Conservation (phyloP, 257 asterid species). For the Solanum virginianum region DNA sequence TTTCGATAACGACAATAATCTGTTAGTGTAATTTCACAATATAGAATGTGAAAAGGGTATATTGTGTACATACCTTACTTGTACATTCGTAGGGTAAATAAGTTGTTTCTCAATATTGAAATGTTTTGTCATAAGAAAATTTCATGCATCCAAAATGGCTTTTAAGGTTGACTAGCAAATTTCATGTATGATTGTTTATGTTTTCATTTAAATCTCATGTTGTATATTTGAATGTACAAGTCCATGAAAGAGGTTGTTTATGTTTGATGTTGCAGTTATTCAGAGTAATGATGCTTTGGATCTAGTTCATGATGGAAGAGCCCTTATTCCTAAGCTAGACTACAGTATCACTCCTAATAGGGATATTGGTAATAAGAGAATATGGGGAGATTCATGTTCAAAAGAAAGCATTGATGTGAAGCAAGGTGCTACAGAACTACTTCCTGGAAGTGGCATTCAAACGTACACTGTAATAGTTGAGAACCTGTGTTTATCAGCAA, state of each 20-base stretch:
- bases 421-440: constrained; percentile 36
- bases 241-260: background rate
- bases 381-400: constrained; percentile 19
- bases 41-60: background rate
- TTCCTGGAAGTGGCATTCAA: constrained; percentile 53
- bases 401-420: constrained; percentile 23
- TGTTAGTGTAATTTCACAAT: background rate
- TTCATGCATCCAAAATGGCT: background rate
- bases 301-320: constrained; percentile 9
- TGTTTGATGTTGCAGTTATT: constrained; percentile 11
- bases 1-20: background rate
- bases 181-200: background rate
- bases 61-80: no score
- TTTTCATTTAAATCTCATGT: background rate
- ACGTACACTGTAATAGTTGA: constrained; percentile 41
- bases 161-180: background rate
- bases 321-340: no score
- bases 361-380: constrained; percentile 17
- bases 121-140: background rate
- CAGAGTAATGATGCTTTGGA: constrained; percentile 29
- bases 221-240: background rate
- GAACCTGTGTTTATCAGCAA: constrained; percentile 31
- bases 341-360: constrained; percentile 8
- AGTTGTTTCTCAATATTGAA: background rate
- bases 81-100: background rate